phyloP scores from a whole-genome alignment of 2,329 filamentous ascomycete genomes.

The Penicillium sp. region DNA sequence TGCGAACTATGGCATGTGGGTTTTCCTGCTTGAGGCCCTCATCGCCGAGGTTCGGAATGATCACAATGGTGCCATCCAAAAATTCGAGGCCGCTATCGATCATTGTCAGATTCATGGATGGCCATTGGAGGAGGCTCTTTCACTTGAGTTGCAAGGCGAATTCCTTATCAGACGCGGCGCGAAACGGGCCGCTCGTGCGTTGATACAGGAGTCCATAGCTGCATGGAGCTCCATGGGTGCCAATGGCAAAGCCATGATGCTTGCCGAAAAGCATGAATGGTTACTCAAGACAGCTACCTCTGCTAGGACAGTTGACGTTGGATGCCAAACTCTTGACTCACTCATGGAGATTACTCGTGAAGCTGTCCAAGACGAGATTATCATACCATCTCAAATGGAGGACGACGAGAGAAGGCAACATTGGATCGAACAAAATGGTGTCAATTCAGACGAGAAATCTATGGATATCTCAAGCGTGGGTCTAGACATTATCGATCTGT shows the following conservation, averaged over 20 bases:
- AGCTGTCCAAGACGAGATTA: constrained; percentile 31
- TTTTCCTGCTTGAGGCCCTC: constrained; percentile 57
- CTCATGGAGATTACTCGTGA: constrained; percentile 43
- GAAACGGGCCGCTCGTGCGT: constrained; percentile 58
- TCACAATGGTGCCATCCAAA: constrained; percentile 46
- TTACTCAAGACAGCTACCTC: constrained; percentile 57
- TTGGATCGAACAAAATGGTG: constrained; percentile 45
- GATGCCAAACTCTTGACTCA: constrained; percentile 59
- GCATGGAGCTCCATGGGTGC: constrained; percentile 61
- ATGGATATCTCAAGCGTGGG: constrained; percentile 42
- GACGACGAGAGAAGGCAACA: constrained; percentile 43
- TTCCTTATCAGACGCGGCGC: constrained; percentile 59
- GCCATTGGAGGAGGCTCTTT: constrained; percentile 60
- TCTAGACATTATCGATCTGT: constrained; percentile 64
- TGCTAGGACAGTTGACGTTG: constrained; percentile 54
- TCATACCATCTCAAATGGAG: constrained; percentile 34
- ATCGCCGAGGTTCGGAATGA: constrained; percentile 52
- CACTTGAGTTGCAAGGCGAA: constrained; percentile 61
- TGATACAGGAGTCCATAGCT: constrained; percentile 59
- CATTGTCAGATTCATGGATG: constrained; percentile 61
- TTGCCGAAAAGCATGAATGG: constrained; percentile 61
- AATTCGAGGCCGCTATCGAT: constrained; percentile 59
- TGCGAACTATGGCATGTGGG: constrained; percentile 62
- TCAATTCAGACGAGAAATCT: constrained; percentile 38
- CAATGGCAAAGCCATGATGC: constrained; percentile 58